phyloP scores from a whole-genome alignment of 768 basidiomycete genomes.

The Amanita exitialis region DNA sequence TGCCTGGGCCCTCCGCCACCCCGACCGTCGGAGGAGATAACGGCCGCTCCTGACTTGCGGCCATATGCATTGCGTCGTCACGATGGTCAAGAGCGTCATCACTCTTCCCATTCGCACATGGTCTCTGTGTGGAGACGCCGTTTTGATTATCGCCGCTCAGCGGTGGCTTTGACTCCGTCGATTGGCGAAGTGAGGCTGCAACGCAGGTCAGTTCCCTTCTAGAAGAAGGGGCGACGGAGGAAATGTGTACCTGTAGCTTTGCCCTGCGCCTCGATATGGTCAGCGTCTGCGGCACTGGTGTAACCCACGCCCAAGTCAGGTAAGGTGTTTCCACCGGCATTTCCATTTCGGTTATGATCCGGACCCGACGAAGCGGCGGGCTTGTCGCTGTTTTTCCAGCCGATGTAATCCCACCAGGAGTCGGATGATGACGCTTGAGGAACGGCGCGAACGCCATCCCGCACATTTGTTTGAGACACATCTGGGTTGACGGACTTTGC shows the following conservation, averaged over 20 bases:
- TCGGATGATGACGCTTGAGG: not conserved
- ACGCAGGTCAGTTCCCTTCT: not conserved
- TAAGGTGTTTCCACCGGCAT: not conserved
- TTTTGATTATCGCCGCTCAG: no score
- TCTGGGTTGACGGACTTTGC: not conserved
- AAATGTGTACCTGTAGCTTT: not conserved
- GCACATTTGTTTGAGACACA: not conserved
- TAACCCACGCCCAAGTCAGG: not conserved
- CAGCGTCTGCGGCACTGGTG: not conserved
- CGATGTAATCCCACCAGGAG: constrained; percentile 7
- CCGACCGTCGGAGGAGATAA: no score
- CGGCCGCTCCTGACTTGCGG: no score
- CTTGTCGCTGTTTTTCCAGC: not conserved
- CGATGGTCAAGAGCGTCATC: no score
- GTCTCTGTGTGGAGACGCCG: no score
- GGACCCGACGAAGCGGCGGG: not conserved
- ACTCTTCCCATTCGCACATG: no score
- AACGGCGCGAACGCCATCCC: not conserved
- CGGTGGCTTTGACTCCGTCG: no score
- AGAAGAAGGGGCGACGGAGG: not conserved
- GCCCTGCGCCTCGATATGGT: not conserved
- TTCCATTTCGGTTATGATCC: not conserved
- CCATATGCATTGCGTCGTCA: no score
- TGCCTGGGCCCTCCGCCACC: no score
- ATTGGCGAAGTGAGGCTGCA: not conserved